phyloP scores from a whole-genome alignment of 2,329 filamentous ascomycete species.

The Chaetomiaceae sp. region DNA sequence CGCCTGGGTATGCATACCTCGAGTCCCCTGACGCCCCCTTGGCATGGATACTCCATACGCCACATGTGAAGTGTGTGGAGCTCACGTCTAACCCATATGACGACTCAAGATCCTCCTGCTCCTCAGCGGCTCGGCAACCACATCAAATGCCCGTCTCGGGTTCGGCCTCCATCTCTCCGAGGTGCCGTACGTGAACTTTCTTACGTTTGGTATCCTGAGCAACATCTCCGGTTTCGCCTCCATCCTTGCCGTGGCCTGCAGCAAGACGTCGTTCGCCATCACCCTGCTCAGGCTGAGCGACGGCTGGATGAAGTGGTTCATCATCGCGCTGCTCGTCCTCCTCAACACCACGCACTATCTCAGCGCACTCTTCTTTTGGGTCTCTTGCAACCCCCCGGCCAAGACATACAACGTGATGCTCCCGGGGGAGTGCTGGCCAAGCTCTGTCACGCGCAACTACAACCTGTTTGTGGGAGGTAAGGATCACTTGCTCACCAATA shows the following conservation, averaged over 20 bases:
- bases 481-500: slow-evolving; percentile 3
- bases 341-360: slow-evolving; percentile 31
- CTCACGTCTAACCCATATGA: neutral
- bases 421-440: slow-evolving; percentile 28
- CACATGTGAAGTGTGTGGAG: no score
- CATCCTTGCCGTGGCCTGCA: slow-evolving; percentile 30
- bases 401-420: slow-evolving; percentile 26
- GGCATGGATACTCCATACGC: no score
- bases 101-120: slow-evolving; percentile 16
- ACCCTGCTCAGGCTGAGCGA: slow-evolving; percentile 32
- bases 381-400: slow-evolving; percentile 27
- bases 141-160: slow-evolving; percentile 20
- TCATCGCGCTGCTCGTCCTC: slow-evolving; percentile 32
- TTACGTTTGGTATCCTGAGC: slow-evolving; percentile 15
- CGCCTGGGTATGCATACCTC: slow-evolving; percentile 26
- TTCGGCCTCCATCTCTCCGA: slow-evolving; percentile 18
- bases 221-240: slow-evolving; percentile 27
- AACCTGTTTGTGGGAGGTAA: slow-evolving; percentile 28
- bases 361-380: slow-evolving; percentile 29
- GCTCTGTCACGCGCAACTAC: slow-evolving; percentile 20
- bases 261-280: slow-evolving; percentile 37
- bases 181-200: slow-evolving; percentile 18
- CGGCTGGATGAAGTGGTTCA: slow-evolving; percentile 26
- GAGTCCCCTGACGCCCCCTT: no score
- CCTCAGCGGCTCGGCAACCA: slow-evolving; percentile 13